Conservation (phyloP, 2,329 filamentous ascomycete genomes). For the Trichoderma sp. region DNA sequence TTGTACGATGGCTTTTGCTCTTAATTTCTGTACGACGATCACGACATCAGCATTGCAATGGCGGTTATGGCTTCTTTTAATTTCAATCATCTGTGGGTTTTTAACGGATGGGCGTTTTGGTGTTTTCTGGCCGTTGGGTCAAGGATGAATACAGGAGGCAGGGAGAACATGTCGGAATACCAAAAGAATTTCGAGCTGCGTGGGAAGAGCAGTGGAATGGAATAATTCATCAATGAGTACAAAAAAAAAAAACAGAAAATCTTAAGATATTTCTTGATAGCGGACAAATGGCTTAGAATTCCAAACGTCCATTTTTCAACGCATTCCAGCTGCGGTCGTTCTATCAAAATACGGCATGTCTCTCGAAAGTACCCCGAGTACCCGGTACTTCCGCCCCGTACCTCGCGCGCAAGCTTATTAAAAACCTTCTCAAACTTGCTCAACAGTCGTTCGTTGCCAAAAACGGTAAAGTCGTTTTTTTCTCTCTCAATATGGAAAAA, state of each 20-base stretch:
- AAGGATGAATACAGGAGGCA: neutral
- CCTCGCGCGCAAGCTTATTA: slow-evolving; percentile 27
- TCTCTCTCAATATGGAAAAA: too few species aligned
- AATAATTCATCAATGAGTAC: neutral
- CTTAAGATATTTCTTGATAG: neutral
- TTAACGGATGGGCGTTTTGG: slow-evolving; percentile 1
- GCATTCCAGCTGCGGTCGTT: neutral
- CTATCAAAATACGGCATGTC: neutral
- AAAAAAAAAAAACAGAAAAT: neutral
- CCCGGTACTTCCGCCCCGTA: slow-evolving; percentile 38
- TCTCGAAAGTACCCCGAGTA: slow-evolving; percentile 39
- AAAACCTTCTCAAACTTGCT: slow-evolving; percentile 59
- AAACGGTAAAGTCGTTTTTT: neutral
- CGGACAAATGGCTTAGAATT: neutral
- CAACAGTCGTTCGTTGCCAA: slow-evolving; percentile 37
- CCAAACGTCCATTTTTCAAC: neutral
- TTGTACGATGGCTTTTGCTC: neutral
- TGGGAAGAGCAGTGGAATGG: neutral
- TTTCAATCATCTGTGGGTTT: neutral
- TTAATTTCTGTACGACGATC: neutral
- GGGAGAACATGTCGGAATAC: neutral
- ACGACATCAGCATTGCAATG: neutral
- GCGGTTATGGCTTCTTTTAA: neutral
- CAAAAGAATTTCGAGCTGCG: neutral
- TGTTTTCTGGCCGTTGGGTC: neutral